phyloP scores from a whole-genome alignment of 768 basidiomycete genomes.

The Russula foetens region DNA sequence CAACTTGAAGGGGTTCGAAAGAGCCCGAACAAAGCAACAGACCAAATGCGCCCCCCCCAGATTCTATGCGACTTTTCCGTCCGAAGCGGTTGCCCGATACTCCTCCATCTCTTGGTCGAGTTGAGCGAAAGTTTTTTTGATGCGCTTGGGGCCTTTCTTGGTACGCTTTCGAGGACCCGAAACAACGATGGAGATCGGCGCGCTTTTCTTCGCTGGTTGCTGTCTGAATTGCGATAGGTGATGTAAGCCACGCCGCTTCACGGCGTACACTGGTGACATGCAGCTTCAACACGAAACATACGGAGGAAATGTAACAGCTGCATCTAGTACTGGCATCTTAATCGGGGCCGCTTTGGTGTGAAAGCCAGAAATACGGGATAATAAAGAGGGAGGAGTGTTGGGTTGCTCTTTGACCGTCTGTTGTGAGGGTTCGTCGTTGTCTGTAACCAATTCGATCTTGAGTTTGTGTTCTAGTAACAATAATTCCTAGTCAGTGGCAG shows the following conservation, averaged over 20 bases:
- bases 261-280: not conserved
- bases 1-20: not conserved
- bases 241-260: not conserved
- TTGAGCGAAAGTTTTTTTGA: conserved; percentile 61
- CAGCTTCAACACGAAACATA: not conserved
- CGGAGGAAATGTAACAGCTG: not conserved
- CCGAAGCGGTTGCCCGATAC: conserved; percentile 40
- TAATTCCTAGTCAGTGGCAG: not conserved
- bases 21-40: not conserved
- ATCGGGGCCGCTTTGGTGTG: not conserved
- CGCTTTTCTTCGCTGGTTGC: conserved; percentile 5
- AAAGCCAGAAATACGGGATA: conserved; percentile 30
- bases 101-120: conserved; percentile 79
- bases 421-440: conserved; percentile 29
- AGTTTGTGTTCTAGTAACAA: conserved; percentile 49
- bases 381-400: conserved; percentile 30
- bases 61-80: not conserved
- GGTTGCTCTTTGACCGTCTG: conserved; percentile 22
- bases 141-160: conserved; percentile 68
- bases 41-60: not conserved
- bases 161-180: conserved; percentile 28
- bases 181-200: conserved; percentile 1
- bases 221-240: not conserved
- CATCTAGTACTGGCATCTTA: not conserved
- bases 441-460: conserved; percentile 54